Evolutionary conservation across 352 stramenopile genomes (phyloP).

Genomic region (Phytophthora idaei): DNA sequence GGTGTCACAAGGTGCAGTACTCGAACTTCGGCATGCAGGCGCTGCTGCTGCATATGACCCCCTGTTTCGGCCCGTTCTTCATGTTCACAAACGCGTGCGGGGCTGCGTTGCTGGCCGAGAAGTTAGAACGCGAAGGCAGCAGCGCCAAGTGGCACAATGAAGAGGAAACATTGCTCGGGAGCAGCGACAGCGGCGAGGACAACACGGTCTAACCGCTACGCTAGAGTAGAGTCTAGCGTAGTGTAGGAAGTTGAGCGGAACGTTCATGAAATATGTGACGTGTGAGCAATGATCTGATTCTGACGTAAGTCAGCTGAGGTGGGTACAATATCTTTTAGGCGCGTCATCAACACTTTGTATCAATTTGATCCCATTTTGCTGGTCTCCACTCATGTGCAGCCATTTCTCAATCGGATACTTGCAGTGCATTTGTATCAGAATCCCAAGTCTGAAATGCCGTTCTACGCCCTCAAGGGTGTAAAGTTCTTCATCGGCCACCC

Average conservation of each 20-base stretch:
- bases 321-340: slow-evolving; percentile 8
- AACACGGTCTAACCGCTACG: not conserved
- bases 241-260: slow-evolving; percentile 2
- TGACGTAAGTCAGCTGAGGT: slow-evolving; percentile 10
- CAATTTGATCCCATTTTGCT: slow-evolving; percentile 27
- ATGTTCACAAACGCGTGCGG: slow-evolving; percentile 58
- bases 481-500: slow-evolving; percentile 58
- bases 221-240: not conserved
- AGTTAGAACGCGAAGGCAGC: slow-evolving; percentile 34
- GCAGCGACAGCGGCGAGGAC: slow-evolving; percentile 6
- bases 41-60: slow-evolving; percentile 55
- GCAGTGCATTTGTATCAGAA: not conserved
- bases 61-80: slow-evolving; percentile 48
- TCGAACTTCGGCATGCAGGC: slow-evolving; percentile 51
- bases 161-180: slow-evolving; percentile 26
- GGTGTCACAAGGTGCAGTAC: slow-evolving; percentile 41
- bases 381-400: slow-evolving; percentile 13
- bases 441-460: slow-evolving; percentile 25
- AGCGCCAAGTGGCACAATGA: slow-evolving; percentile 13
- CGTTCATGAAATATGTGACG: slow-evolving; percentile 18
- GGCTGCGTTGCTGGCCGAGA: slow-evolving; percentile 49
- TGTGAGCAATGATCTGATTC: slow-evolving; percentile 20
- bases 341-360: slow-evolving; percentile 21
- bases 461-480: slow-evolving; percentile 49
- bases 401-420: slow-evolving; percentile 28